Conservation (phyloP, 1,284 basidiomycete species). For the Boletus hoseneyae region DNA sequence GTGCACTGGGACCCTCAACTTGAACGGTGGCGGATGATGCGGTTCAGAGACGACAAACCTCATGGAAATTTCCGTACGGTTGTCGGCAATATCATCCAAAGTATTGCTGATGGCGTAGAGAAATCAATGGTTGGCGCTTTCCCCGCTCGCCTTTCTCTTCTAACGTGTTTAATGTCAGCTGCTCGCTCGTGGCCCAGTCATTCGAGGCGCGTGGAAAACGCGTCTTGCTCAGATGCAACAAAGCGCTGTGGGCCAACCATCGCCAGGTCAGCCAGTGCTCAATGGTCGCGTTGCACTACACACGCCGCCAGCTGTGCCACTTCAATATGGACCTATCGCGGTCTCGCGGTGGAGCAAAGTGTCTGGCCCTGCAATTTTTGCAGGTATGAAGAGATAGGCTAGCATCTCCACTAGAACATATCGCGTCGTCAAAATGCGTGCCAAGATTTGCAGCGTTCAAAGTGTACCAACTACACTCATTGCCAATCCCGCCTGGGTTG, state of each 20-base stretch:
- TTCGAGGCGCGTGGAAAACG: constrained; percentile 71
- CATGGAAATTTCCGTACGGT: constrained; percentile 82
- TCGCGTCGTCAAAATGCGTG: constrained; percentile 6
- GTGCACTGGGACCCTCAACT: constrained; percentile 78
- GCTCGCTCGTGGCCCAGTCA: constrained; percentile 52
- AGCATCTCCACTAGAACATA: background rate
- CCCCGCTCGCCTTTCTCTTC: constrained; percentile 1
- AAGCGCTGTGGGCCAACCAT: constrained; percentile 13
- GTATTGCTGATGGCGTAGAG: constrained; percentile 89
- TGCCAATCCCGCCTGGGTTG: background rate
- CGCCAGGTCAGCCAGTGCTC: constrained; percentile 14
- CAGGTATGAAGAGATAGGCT: constrained; percentile 61
- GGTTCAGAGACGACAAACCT: constrained; percentile 90
- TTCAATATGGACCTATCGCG: constrained; percentile 64
- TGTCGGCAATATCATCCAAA: constrained; percentile 82
- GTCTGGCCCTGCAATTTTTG: constrained; percentile 54
- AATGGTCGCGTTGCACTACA: constrained; percentile 24
- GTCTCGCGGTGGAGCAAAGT: constrained; percentile 69
- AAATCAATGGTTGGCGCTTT: constrained; percentile 64
- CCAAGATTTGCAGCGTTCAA: constrained; percentile 6
- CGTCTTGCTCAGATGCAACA: constrained; percentile 34
- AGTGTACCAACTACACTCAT: constrained; percentile 4
- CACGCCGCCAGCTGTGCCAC: constrained; percentile 32
- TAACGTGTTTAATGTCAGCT: constrained; percentile 43
- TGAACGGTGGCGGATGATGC: constrained; percentile 82